Conservation (phyloP, 192 early-diverging fungal species). For the Piromyces sp. region DNA sequence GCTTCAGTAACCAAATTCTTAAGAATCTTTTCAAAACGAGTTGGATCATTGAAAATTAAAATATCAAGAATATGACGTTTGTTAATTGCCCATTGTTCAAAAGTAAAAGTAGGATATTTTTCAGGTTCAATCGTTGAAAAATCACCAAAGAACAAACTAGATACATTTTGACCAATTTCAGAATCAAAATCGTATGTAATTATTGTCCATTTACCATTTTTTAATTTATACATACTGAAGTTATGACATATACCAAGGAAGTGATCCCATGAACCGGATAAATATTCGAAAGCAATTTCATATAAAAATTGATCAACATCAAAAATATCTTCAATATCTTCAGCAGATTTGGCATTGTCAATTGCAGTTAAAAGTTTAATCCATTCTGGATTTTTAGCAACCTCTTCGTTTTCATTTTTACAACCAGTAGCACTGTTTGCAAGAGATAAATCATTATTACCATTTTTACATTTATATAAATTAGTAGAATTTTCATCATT, state of each 20-base stretch:
- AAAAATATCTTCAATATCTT: neutral
- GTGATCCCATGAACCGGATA: neutral
- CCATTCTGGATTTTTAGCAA: neutral
- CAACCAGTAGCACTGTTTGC: neutral
- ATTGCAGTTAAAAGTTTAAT: neutral
- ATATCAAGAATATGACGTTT: neutral
- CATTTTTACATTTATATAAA: neutral
- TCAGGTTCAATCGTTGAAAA: too few relatives aligned
- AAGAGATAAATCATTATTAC: neutral
- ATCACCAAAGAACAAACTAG: neutral
- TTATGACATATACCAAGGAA: neutral
- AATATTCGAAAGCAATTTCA: neutral
- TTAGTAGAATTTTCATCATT: neutral
- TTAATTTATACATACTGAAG: neutral
- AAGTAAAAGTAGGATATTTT: neutral
- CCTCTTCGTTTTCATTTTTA: neutral
- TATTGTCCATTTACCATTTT: neutral
- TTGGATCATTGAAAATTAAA: neutral
- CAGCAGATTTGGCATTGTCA: neutral
- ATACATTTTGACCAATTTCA: neutral
- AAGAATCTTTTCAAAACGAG: neutral
- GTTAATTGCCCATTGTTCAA: neutral
- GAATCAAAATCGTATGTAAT: neutral
- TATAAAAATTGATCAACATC: neutral
- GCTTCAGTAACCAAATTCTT: neutral